Base-by-base conservation (phyloP, 2,329 filamentous ascomycete genomes). In the Cytospora schulzeri region DNA sequence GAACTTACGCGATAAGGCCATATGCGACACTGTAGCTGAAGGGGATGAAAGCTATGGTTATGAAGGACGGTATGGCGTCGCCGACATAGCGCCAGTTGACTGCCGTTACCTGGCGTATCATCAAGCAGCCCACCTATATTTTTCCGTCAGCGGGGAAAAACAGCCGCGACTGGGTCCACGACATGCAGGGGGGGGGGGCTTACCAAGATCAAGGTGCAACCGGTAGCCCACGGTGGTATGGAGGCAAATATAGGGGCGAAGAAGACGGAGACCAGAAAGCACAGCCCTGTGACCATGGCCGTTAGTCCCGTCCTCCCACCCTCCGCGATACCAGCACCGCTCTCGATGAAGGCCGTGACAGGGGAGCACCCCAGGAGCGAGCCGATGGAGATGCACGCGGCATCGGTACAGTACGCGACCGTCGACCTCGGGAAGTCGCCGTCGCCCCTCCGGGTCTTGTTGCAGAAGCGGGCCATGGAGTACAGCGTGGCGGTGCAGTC, bases 221-320 rank as follows among this genome's bases (percentile, higher is more conserved):
- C 92, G 0, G 92, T 96, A 3, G 92, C 92, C 91, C 91, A 96
- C 0, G 92, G 89, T 5, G 92, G 92, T 64, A 96, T 95, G 0
- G 91, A 93, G 12, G 92, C 92, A 73, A 96, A 96, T 64, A 96
- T 94, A 0, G 92, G 92, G 0, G 92, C 92, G 74, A 96, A 96
- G 82, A 96, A 96, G 67, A 96, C 85, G 64, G 91, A 87, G 73
- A 96, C 86, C 79, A 96, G 90, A 81, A 96, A 96, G 78, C 90
- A 93, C 57, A 96, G 63, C 6, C 92, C 92, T 0, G 91, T 89
- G 19, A 86, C 81, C 75, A 94, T 91, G 55, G 91, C 88, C 0
- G 92, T 95, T n/a, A 96, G 78, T 19, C 92, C 92, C 0, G 92
- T 96, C 72, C 89, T 88, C 53, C 92, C 92, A 59, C 92, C 92